A percentile compares a stretch with the other conserved stretches of the same genome.
These are phyloP conservation scores for Solanum chaucha DNA, from an alignment of 257 asterid genomes.

Conservation along the genomic window DNA sequence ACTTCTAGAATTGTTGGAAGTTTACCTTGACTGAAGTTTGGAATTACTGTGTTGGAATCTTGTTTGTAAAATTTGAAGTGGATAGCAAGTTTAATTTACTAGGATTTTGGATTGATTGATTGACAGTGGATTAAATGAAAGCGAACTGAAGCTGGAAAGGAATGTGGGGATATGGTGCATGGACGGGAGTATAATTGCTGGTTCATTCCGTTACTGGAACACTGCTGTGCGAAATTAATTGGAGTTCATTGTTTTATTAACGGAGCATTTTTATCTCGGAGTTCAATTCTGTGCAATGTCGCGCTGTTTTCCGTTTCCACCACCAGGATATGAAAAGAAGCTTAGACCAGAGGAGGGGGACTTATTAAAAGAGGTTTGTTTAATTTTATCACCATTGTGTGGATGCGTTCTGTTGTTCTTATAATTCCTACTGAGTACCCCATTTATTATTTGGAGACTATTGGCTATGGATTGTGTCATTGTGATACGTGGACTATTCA, in stretches of 20 bases:
- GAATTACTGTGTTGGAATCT: background rate
- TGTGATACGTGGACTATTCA: background rate
- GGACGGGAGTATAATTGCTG: conserved; percentile 29
- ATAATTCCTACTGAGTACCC: background rate
- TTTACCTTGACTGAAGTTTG: conserved; percentile 1
- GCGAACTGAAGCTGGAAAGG: conserved; percentile 33
- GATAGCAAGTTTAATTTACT: background rate
- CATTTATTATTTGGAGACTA: background rate
- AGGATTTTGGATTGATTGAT: background rate
- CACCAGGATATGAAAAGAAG: conserved; percentile 82
- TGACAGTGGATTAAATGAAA: background rate
- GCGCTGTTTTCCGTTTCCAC: conserved; percentile 96
- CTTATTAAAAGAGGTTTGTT: conserved; percentile 59
- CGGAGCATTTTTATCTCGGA: conserved; percentile 11
- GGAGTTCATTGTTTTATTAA: conserved; percentile 17
- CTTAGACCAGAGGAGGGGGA: conserved; percentile 48
- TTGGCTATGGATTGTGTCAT: background rate
- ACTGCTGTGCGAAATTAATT: conserved; percentile 25
- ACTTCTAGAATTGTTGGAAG: background rate
- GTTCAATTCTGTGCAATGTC: conserved; percentile 64
- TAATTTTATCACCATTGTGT: background rate
- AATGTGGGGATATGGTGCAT: conserved; percentile 47
- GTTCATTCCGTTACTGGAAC: conserved; percentile 42
- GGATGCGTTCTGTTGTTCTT: background rate
- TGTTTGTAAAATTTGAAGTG: background rate